Conservation (phyloP, 78 protist species). For the Mastigamoeba balamuthi region DNA sequence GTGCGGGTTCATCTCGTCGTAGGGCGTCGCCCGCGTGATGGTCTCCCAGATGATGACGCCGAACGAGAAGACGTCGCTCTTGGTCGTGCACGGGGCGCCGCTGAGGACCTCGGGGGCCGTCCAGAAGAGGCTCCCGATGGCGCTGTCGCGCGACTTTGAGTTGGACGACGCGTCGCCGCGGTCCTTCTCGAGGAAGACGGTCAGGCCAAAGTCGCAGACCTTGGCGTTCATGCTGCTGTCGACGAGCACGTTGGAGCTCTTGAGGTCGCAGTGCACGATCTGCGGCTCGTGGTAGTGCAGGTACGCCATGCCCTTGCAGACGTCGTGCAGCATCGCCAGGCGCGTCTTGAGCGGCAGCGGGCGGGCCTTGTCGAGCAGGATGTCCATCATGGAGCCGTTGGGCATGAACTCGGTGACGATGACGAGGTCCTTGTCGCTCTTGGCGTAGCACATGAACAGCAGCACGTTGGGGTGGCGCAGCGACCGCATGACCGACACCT, state of each 20-base stretch:
- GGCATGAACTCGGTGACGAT: no score
- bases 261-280: slow-evolving; percentile 70
- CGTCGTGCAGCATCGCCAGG: no score
- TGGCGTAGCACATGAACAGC: no score
- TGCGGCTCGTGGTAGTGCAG: slow-evolving; percentile 59
- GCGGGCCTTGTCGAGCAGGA: no score
- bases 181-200: no score
- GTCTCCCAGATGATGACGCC: no score
- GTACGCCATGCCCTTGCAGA: slow-evolving; percentile 66
- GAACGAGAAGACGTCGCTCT: no score
- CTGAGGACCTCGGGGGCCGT: slow-evolving; percentile 37
- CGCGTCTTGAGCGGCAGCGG: no score
- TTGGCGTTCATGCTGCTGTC: slow-evolving; percentile 35
- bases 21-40: no score
- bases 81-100: slow-evolving; percentile 29
- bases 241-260: slow-evolving; percentile 50
- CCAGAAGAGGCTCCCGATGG: slow-evolving; percentile 49
- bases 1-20: no score
- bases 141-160: slow-evolving; percentile 21
- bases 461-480: slow-evolving; percentile 47
- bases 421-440: no score
- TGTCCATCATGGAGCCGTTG: no score
- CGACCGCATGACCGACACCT: slow-evolving; percentile 26
- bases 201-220: slow-evolving; percentile 59
- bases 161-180: slow-evolving; percentile 31